These are phyloP conservation scores for Lentinus brumalis DNA, from an alignment of 768 basidiomycete species.

Conservation along the genomic window DNA sequence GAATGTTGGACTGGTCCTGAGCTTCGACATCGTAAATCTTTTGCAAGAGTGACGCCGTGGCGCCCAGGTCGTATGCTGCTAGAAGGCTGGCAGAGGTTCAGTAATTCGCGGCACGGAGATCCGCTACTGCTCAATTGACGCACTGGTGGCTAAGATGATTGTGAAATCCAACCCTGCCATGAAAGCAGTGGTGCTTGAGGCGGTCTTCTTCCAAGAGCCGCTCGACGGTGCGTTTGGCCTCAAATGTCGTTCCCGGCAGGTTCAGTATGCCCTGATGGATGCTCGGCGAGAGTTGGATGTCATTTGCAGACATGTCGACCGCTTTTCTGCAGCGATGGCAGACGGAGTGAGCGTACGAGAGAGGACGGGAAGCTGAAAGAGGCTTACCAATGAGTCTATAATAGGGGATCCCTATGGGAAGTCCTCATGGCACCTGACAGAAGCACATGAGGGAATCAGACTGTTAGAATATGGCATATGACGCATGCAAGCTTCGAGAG, in stretches of 20 bases:
- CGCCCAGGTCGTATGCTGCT: conserved; percentile 59
- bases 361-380: background rate
- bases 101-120: background rate
- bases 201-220: conserved; percentile 51
- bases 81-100: conserved; percentile 40
- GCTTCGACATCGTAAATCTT: conserved; percentile 50
- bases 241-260: conserved; percentile 46
- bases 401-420: too few relatives aligned
- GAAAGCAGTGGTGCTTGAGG: conserved; percentile 53
- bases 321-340: background rate
- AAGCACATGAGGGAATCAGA: background rate
- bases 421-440: background rate
- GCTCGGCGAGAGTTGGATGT: conserved; percentile 10
- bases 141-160: conserved; percentile 66
- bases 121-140: conserved; percentile 18
- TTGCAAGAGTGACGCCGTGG: conserved; percentile 45
- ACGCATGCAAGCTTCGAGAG: too few relatives aligned
- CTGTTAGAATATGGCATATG: too few relatives aligned
- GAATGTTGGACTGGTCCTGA: conserved; percentile 41
- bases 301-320: background rate
- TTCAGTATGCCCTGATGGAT: conserved; percentile 45
- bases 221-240: conserved; percentile 44
- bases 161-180: conserved; percentile 46
- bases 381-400: background rate
- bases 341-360: background rate